Percentiles rank a stretch among this genome's conserved stretches.
Conservation (phyloP, 1,284 basidiomycete species). For the Cutaneotrichosporon sp. region DNA sequence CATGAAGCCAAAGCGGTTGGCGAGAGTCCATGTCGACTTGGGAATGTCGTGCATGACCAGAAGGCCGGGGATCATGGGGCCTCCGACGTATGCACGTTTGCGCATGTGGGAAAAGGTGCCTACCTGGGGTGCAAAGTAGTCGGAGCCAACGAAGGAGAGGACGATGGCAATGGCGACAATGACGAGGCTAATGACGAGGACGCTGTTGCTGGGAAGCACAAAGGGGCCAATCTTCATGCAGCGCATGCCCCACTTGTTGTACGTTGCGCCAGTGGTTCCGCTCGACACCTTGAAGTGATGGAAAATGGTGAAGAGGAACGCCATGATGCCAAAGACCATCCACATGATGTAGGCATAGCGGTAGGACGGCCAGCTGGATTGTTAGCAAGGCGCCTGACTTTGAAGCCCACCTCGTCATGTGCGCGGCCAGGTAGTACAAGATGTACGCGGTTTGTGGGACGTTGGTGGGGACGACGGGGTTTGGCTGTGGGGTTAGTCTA, state of each 20-base stretch:
- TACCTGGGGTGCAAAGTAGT: constrained; percentile 62
- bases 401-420: constrained; percentile 42
- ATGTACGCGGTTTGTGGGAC: constrained; percentile 22
- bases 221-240: constrained; percentile 41
- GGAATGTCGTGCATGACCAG: constrained; percentile 56
- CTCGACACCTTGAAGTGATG: constrained; percentile 42
- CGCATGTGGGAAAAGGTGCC: constrained; percentile 50
- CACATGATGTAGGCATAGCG: constrained; percentile 45
- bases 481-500: neutral
- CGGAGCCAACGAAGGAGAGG: constrained; percentile 61
- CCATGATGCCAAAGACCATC: constrained; percentile 34
- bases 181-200: constrained; percentile 53
- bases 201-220: constrained; percentile 60
- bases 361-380: constrained; percentile 36
- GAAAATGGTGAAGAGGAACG: constrained; percentile 31
- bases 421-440: constrained; percentile 37
- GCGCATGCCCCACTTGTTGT: constrained; percentile 38
- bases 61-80: constrained; percentile 1
- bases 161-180: constrained; percentile 52
- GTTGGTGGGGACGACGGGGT: constrained; percentile 8
- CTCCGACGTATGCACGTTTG: neutral
- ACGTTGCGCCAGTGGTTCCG: constrained; percentile 34
- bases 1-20: constrained; percentile 66
- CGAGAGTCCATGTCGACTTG: constrained; percentile 73
- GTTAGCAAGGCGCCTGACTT: neutral